phyloP scores from a whole-genome alignment of 2,329 filamentous ascomycete species.

The Aspergillus ibericus region DNA sequence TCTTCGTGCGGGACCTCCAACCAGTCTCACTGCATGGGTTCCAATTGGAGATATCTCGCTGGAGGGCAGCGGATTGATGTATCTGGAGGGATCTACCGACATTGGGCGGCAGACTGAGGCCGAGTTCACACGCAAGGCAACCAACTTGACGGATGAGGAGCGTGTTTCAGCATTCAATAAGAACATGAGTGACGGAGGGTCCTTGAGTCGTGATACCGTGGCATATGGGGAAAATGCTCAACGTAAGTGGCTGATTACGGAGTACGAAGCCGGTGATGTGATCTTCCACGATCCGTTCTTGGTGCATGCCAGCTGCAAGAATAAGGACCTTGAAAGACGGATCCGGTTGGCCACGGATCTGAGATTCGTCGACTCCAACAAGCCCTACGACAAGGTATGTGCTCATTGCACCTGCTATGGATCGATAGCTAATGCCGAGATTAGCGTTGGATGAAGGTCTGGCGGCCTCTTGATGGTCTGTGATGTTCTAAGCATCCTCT shows the following conservation, averaged over 20 bases:
- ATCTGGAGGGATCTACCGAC: slow-evolving; percentile 23
- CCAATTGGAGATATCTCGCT: slow-evolving; percentile 37
- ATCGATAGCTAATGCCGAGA: not conserved
- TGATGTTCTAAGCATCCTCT: not conserved
- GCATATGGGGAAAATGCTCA: slow-evolving; percentile 25
- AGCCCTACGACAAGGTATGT: slow-evolving; percentile 43
- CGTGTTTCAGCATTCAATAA: slow-evolving; percentile 21
- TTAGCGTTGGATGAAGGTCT: slow-evolving; percentile 1
- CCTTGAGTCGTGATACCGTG: slow-evolving; percentile 18
- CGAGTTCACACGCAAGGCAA: not conserved
- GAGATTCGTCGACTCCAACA: slow-evolving; percentile 40
- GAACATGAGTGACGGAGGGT: slow-evolving; percentile 23
- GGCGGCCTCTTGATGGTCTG: not conserved
- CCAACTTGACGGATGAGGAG: slow-evolving; percentile 1
- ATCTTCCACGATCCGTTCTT: slow-evolving; percentile 44
- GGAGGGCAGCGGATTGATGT: slow-evolving; percentile 41
- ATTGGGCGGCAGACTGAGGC: slow-evolving; percentile 1
- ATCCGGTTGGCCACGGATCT: slow-evolving; percentile 42
- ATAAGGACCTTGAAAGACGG: slow-evolving; percentile 35
- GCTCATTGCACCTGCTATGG: no score
- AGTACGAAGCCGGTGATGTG: slow-evolving; percentile 35
- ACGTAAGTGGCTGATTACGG: slow-evolving; percentile 30
- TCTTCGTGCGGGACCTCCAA: slow-evolving; percentile 33
- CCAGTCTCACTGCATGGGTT: slow-evolving; percentile 24
- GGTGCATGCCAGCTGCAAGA: slow-evolving; percentile 40